Conservation (phyloP, 2,329 filamentous ascomycete genomes). For the Fusarium xylarioides region DNA sequence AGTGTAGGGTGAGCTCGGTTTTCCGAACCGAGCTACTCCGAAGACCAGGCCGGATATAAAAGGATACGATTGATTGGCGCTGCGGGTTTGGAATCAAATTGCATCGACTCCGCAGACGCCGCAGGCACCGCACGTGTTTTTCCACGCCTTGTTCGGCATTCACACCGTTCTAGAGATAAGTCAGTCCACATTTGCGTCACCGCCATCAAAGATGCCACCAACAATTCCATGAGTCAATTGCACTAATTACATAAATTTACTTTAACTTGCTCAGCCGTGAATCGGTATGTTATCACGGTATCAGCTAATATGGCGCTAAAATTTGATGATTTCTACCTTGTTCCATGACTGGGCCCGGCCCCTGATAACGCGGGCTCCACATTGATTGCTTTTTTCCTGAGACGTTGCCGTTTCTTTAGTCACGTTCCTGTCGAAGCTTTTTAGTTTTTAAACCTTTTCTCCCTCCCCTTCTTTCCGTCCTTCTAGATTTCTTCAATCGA, state of each 20-base stretch:
- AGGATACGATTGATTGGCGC: not conserved
- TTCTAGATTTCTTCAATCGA: not conserved
- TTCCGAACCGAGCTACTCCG: constrained; percentile 15
- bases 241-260: constrained; percentile 14
- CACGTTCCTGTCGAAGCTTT: not conserved
- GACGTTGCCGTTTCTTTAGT: not conserved
- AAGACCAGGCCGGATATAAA: not conserved
- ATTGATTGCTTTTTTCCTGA: constrained; percentile 23
- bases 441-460: not conserved
- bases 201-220: not conserved
- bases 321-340: constrained; percentile 29
- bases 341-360: constrained; percentile 19
- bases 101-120: not conserved
- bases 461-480: not conserved
- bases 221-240: not conserved
- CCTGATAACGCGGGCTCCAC: constrained; percentile 29
- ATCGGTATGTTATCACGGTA: not conserved
- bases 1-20: not conserved
- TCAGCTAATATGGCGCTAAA: constrained; percentile 32
- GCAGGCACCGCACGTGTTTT: constrained; percentile 11
- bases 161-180: not conserved
- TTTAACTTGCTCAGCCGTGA: not conserved
- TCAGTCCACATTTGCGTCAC: constrained; percentile 21
- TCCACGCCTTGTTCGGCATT: not conserved
- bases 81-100: constrained; percentile 22